A percentile compares a stretch with the other conserved stretches of the same genome.
These are phyloP conservation scores for Henningerozyma blattae DNA, from an alignment of 805 yeast genomes.

Conservation along the genomic window DNA sequence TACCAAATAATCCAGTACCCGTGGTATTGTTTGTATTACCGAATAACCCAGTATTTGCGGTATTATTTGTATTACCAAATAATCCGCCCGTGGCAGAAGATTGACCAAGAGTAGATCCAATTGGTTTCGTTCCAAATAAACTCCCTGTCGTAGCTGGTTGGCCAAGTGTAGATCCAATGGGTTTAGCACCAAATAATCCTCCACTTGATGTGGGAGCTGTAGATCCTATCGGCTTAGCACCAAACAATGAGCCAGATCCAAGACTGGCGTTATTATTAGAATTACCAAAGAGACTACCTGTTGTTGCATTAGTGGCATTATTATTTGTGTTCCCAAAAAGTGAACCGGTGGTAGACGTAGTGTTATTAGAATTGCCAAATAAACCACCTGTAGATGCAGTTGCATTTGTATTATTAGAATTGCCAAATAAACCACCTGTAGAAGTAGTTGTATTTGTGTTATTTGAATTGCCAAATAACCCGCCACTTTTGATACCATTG, in stretches of 20 bases:
- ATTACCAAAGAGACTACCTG: background rate
- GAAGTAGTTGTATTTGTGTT: conserved; percentile 8
- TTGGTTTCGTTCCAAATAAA: conserved; percentile 11
- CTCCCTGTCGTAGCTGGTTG: no score
- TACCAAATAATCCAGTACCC: conserved; percentile 30
- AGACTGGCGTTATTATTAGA: background rate
- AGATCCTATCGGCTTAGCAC: conserved; percentile 8
- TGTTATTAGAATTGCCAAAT: conserved; percentile 7
- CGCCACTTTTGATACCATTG: no score
- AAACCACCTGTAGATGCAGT: conserved; percentile 6
- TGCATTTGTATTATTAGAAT: conserved; percentile 2
- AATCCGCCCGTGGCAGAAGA: conserved; percentile 9
- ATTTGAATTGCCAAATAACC: conserved; percentile 2
- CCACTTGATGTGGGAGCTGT: conserved; percentile 16
- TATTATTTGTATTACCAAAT: conserved; percentile 2
- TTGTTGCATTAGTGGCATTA: conserved; percentile 1
- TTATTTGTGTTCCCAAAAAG: conserved; percentile 24
- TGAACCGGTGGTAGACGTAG: conserved; percentile 13
- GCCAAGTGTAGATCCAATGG: conserved; percentile 3
- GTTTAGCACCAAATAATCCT: conserved; percentile 28
- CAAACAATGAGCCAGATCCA: conserved; percentile 8
- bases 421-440: conserved; percentile 28
- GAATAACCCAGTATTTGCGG: conserved; percentile 21
- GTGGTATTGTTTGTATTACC: conserved; percentile 4
- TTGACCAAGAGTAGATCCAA: no score